Evolutionary conservation across 148 eudicot genomes (phyloP).

Genomic region (Chenopodium berlandieri): DNA sequence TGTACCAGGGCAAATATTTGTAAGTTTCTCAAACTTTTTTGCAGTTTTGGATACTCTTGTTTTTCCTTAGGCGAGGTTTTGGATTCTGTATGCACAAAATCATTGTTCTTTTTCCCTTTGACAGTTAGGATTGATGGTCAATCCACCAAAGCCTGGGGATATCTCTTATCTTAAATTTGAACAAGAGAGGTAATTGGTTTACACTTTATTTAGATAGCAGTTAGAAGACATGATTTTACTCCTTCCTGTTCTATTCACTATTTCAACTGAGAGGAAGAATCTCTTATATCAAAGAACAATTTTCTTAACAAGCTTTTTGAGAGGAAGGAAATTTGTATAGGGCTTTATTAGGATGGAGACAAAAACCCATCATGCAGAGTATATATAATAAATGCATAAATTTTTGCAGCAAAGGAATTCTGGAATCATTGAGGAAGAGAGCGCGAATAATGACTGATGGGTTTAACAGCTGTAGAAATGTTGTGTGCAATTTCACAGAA

Average conservation of each 20-base stretch:
- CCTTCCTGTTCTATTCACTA: neutral
- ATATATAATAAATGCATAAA: neutral
- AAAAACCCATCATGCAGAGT: neutral
- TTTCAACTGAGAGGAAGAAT: neutral
- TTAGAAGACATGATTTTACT: neutral
- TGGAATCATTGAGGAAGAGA: slow-evolving; percentile 85
- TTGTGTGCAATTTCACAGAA: slow-evolving; percentile 95
- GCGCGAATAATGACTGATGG: slow-evolving; percentile 97
- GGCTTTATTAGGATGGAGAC: neutral
- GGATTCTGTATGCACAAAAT: slow-evolving; percentile 4
- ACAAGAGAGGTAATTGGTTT: slow-evolving; percentile 67
- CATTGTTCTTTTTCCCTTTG: slow-evolving; percentile 17
- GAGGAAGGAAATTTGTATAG: neutral
- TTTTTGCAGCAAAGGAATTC: slow-evolving; percentile 80
- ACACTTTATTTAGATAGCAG: neutral
- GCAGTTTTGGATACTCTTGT: neutral
- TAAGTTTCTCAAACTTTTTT: slow-evolving; percentile 38
- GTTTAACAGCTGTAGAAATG: slow-evolving; percentile 96
- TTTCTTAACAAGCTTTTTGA: neutral
- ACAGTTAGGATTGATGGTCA: slow-evolving; percentile 95
- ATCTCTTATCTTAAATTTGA: slow-evolving; percentile 67
- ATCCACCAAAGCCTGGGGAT: slow-evolving; percentile 91
- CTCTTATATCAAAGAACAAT: neutral
- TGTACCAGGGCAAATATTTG: slow-evolving; percentile 93
- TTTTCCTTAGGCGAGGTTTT: neutral